Evolutionary conservation across 495 filamentous ascomycete species (phyloP).

Genomic region (Hamigera avellanea): DNA sequence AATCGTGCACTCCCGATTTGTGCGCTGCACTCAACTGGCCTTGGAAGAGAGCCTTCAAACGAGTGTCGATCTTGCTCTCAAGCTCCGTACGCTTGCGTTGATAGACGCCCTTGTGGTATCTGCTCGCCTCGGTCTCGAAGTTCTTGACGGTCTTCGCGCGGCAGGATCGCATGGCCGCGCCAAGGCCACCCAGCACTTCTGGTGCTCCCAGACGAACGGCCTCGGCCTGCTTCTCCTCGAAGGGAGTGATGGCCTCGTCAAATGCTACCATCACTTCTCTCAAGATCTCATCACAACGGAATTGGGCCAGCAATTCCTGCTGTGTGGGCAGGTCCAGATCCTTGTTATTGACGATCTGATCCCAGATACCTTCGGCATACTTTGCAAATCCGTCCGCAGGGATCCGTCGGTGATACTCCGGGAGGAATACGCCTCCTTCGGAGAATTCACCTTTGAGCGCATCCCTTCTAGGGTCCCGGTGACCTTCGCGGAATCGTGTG

Average conservation of each 20-base stretch:
- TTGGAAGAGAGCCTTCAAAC: conserved; percentile 78
- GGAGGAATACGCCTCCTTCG: conserved; percentile 71
- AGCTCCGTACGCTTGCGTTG: conserved; percentile 73
- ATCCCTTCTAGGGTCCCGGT: conserved; percentile 47
- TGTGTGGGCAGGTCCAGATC: conserved; percentile 94
- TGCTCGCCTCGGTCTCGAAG: conserved; percentile 81
- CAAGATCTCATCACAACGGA: conserved; percentile 92
- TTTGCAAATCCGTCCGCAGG: conserved; percentile 90
- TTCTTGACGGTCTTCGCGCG: conserved; percentile 63
- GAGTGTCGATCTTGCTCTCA: conserved; percentile 70
- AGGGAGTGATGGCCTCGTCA: conserved; percentile 66
- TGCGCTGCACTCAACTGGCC: conserved; percentile 78
- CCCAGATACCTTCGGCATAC: conserved; percentile 91
- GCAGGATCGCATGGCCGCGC: conserved; percentile 58
- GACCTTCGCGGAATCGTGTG: conserved; percentile 69
- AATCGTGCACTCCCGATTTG: conserved; percentile 76
- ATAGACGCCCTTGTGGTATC: conserved; percentile 95
- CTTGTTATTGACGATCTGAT: conserved; percentile 97
- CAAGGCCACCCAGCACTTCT: conserved; percentile 63
- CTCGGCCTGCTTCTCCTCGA: conserved; percentile 77
- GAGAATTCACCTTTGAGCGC: conserved; percentile 52
- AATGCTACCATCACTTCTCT: conserved; percentile 76
- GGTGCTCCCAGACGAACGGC: conserved; percentile 57
- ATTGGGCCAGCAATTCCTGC: conserved; percentile 92
- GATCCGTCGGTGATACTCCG: conserved; percentile 91